Evolutionary conservation across 768 basidiomycete genomes (phyloP).

Genomic region (Rhizopogon sp.): DNA sequence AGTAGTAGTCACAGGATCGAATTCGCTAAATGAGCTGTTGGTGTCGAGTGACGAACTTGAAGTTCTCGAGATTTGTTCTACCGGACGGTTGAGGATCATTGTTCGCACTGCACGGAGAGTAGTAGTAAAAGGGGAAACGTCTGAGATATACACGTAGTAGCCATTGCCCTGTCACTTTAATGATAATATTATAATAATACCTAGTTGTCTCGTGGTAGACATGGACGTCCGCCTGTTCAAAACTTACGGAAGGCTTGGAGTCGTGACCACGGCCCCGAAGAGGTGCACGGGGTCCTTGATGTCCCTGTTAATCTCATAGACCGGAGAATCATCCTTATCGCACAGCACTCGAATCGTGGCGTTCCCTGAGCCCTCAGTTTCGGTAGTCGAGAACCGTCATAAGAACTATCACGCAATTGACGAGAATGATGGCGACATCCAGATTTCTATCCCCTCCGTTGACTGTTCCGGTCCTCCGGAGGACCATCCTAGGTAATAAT

Average conservation of each 20-base stretch:
- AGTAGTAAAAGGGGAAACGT: neutral
- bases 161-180: neutral
- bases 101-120: neutral
- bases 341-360: too few species aligned
- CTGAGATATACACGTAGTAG: neutral
- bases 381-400: too few species aligned
- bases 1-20: neutral
- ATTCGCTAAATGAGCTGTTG: conserved; percentile 2
- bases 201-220: neutral
- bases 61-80: neutral
- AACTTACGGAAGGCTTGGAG: neutral
- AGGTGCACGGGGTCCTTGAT: neutral
- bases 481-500: too few species aligned
- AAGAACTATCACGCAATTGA: too few species aligned
- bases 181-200: neutral
- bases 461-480: too few species aligned
- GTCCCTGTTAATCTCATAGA: neutral
- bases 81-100: neutral
- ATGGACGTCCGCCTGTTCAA: neutral
- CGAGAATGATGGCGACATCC: too few species aligned
- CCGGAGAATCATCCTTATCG: too few species aligned
- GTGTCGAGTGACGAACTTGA: neutral
- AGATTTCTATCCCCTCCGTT: too few species aligned
- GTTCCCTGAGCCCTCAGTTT: too few species aligned
- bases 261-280: too few species aligned